Evolutionary conservation across 257 asterid genomes (phyloP).

Genomic region (Jacaranda copaia): DNA sequence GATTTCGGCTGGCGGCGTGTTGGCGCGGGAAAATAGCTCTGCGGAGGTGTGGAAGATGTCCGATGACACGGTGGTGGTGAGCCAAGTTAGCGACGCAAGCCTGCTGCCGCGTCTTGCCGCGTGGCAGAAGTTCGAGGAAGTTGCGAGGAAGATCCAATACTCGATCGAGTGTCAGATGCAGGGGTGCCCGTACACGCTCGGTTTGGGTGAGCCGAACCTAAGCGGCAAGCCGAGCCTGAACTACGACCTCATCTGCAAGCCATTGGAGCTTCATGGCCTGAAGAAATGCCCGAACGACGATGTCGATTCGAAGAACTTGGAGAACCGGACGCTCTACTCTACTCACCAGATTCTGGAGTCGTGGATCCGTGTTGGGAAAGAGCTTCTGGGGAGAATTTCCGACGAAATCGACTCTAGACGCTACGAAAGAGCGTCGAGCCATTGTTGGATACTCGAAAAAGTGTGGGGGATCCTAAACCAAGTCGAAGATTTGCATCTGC

Average conservation of each 20-base stretch:
- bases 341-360: constrained; percentile 80
- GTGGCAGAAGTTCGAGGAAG: constrained; percentile 73
- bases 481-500: constrained; percentile 71
- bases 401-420: constrained; percentile 51
- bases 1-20: constrained; percentile 46
- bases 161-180: constrained; percentile 83
- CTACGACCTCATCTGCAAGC: constrained; percentile 82
- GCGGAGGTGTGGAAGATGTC: constrained; percentile 89
- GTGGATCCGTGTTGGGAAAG: constrained; percentile 66
- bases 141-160: constrained; percentile 65
- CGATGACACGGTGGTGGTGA: constrained; percentile 70
- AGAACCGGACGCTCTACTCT: constrained; percentile 67
- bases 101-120: constrained; percentile 71
- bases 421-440: constrained; percentile 54
- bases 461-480: constrained; percentile 63
- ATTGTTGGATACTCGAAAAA: constrained; percentile 75
- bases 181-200: constrained; percentile 76
- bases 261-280: constrained; percentile 68
- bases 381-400: constrained; percentile 51
- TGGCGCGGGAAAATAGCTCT: constrained; percentile 70
- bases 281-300: constrained; percentile 60
- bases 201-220: constrained; percentile 90
- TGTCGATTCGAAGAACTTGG: constrained; percentile 50
- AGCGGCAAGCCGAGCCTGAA: constrained; percentile 82
- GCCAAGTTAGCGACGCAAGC: constrained; percentile 78